phyloP scores from a whole-genome alignment of 2,329 filamentous ascomycete genomes.

The Byssothecium circinans region DNA sequence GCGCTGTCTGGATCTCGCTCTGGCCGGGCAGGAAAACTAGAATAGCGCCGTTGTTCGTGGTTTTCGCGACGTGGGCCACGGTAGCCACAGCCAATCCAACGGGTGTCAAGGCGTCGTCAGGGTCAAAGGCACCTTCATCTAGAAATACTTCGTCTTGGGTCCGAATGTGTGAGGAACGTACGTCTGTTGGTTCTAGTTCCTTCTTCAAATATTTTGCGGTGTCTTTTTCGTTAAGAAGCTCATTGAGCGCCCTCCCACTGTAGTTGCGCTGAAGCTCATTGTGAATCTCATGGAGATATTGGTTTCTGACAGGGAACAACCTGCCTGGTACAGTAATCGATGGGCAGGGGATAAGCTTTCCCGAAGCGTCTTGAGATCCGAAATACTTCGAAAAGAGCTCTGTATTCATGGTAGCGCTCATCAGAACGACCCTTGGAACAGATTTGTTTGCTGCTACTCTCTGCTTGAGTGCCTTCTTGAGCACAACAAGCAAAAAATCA shows the following conservation, averaged over 20 bases:
- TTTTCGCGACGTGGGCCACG: slow-evolving; percentile 6
- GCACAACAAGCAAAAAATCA: slow-evolving; percentile 7
- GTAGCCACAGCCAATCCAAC: slow-evolving; percentile 5
- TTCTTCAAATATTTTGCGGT: background rate
- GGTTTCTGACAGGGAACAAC: slow-evolving; percentile 5
- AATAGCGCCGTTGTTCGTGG: slow-evolving; percentile 3
- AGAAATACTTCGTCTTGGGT: background rate
- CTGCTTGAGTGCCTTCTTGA: slow-evolving; percentile 2
- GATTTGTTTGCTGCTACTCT: slow-evolving; percentile 2
- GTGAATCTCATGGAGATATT: slow-evolving; percentile 4
- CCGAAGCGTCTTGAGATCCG: background rate
- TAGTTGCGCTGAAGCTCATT: background rate
- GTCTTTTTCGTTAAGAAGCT: slow-evolving; percentile 1
- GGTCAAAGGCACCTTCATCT: background rate
- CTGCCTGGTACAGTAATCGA: slow-evolving; percentile 8
- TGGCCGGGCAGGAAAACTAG: slow-evolving; percentile 8
- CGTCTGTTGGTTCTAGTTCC: background rate
- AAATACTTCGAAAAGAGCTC: slow-evolving; percentile 8
- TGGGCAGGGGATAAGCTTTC: slow-evolving; percentile 3
- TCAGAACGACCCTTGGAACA: slow-evolving; percentile 6
- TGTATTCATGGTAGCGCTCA: slow-evolving; percentile 9
- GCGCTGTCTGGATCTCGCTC: slow-evolving; percentile 1
- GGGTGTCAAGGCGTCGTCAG: slow-evolving; percentile 2
- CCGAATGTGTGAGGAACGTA: background rate
- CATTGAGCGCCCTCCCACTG: background rate